These are phyloP conservation scores for Chaetomium sp. DNA, from an alignment of 2,329 filamentous ascomycete genomes.

Conservation along the genomic window DNA sequence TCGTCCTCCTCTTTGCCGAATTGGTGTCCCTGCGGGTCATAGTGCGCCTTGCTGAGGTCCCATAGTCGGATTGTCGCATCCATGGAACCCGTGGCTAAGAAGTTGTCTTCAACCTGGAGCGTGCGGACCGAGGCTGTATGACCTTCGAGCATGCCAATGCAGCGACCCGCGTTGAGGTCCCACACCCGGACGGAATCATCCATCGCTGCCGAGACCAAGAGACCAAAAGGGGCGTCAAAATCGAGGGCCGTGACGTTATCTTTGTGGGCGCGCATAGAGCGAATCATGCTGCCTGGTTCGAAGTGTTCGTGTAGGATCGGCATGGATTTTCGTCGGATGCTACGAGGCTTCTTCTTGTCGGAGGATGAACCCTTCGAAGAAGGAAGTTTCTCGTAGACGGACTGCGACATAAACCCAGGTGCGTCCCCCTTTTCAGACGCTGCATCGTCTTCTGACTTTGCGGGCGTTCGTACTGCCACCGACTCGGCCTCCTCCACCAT, in stretches of 20 bases:
- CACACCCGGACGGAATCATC: slow-evolving; percentile 94
- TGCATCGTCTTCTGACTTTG: slow-evolving; percentile 48
- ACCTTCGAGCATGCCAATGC: slow-evolving; percentile 85
- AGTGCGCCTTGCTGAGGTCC: slow-evolving; percentile 86
- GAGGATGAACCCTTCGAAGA: slow-evolving; percentile 42
- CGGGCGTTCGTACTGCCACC: slow-evolving; percentile 45
- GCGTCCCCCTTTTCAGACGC: slow-evolving; percentile 44
- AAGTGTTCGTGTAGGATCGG: slow-evolving; percentile 94
- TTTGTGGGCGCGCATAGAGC: slow-evolving; percentile 79
- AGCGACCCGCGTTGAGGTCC: slow-evolving; percentile 90
- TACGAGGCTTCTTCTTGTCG: slow-evolving; percentile 44
- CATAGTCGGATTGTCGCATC: slow-evolving; percentile 92
- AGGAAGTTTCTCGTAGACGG: slow-evolving; percentile 90
- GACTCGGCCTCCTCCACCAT: slow-evolving; percentile 53
- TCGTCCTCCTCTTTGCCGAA: slow-evolving; percentile 55
- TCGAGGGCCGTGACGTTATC: slow-evolving; percentile 86
- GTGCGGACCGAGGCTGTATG: slow-evolving; percentile 91
- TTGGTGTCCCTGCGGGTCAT: slow-evolving; percentile 62
- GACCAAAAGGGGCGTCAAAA: slow-evolving; percentile 96
- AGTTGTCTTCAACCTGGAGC: slow-evolving; percentile 90
- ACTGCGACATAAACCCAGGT: slow-evolving; percentile 86
- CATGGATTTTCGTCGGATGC: slow-evolving; percentile 72
- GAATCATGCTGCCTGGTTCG: slow-evolving; percentile 79
- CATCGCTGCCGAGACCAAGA: slow-evolving; percentile 82
- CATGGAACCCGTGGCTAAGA: slow-evolving; percentile 88